Percentiles rank a stretch among this genome's conserved stretches.
These are phyloP conservation scores for Aquilaria malaccensis DNA, from an alignment of 345 rosid species.

Conservation along the genomic window DNA sequence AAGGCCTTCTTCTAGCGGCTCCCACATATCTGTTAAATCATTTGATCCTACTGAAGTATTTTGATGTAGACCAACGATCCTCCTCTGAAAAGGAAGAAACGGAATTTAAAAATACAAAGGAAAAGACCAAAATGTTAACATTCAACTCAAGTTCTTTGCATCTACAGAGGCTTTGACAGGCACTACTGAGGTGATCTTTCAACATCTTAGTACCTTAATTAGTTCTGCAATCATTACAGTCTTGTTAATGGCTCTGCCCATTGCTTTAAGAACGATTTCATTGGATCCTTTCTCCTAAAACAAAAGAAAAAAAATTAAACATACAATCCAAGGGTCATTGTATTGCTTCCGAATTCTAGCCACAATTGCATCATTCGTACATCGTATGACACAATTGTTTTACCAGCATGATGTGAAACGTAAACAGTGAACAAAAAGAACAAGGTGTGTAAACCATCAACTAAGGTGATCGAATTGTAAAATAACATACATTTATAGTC, in stretches of 20 bases:
- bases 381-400: too few species aligned
- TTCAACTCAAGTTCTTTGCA: background rate
- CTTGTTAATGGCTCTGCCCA: conserved; percentile 79
- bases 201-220: conserved; percentile 34
- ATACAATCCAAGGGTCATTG: background rate
- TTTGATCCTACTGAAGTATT: conserved; percentile 72
- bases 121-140: background rate
- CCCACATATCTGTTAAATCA: conserved; percentile 82
- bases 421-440: too few species aligned
- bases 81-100: conserved; percentile 40
- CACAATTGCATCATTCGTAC: too few species aligned
- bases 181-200: background rate
- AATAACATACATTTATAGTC: too few species aligned
- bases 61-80: conserved; percentile 80
- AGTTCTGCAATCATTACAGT: conserved; percentile 65
- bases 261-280: conserved; percentile 66
- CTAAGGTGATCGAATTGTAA: too few species aligned
- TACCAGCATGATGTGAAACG: too few species aligned
- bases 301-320: background rate
- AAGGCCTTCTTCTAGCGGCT: conserved; percentile 82
- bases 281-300: conserved; percentile 51
- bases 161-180: background rate
- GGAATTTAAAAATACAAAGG: background rate
- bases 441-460: too few species aligned
- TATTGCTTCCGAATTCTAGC: too few species aligned